Evolutionary conservation across 2,329 filamentous ascomycete genomes (phyloP).

Genomic region (Calonectria leucothoes): DNA sequence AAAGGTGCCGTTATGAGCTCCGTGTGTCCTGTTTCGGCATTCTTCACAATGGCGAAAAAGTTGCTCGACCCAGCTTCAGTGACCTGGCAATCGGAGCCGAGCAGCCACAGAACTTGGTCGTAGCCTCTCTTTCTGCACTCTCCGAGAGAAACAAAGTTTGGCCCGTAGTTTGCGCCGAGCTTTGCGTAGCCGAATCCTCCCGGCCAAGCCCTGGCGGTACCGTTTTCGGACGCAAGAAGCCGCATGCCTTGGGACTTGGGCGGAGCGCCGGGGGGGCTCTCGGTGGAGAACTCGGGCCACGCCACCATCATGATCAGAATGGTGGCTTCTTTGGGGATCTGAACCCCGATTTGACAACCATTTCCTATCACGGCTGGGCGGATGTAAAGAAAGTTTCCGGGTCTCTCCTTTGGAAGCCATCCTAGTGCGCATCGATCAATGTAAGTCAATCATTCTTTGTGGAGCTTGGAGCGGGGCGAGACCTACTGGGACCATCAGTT

Average conservation of each 20-base stretch:
- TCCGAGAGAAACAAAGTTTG: constrained; percentile 1
- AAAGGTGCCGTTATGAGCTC: constrained; percentile 74
- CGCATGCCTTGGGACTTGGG: not conserved
- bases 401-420: not conserved
- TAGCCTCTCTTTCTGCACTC: constrained; percentile 12
- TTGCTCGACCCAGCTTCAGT: constrained; percentile 64
- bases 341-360: not conserved
- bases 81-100: constrained; percentile 63
- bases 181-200: constrained; percentile 48
- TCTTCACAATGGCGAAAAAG: constrained; percentile 74
- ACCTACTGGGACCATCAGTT: not conserved
- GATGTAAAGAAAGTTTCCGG: not conserved
- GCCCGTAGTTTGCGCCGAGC: constrained; percentile 23
- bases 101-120: constrained; percentile 71
- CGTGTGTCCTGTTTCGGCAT: constrained; percentile 52
- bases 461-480: not conserved
- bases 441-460: not conserved
- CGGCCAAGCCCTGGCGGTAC: constrained; percentile 3
- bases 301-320: not conserved
- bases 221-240: not conserved
- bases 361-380: not conserved
- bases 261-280: not conserved
- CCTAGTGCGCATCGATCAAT: not conserved
- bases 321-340: not conserved
- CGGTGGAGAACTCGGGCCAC: not conserved